Base-by-base conservation (phyloP, 441 rosid genomes). In the Gossypium gossypioides region DNA sequence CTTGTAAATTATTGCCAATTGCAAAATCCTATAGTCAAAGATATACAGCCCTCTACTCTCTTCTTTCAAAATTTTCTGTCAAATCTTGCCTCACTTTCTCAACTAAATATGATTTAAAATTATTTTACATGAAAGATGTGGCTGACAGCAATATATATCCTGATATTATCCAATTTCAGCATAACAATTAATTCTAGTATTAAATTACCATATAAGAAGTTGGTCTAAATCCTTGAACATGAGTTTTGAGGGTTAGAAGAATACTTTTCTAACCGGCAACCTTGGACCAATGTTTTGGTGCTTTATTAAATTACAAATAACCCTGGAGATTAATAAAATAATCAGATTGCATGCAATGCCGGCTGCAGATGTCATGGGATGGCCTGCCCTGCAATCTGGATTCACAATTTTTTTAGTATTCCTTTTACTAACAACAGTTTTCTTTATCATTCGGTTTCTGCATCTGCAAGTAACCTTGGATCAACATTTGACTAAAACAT, bases 201-300 rank as follows among this genome's bases (percentile, higher is more conserved):
- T 60, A 60, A 60, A 15, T 32, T 56, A 22, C 2, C 4, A 7
- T 3, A 15, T 32, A 8, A 34, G 48, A 7, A 15, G 40, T 27
- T 25, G 46, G 46, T 32, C 48, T 15, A 37, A 18, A 40, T 37
- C 16, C 24, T 62, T 40, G 51, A 18, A 25, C 62, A 7, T 10
- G 7, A 25, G 44, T 62, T 62, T 27, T 37, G 52, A 46, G 59
- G 21, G 15, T 16, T 16, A 18, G 21, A 19, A 12, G 42, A 22
- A 68, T 72, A 44, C 12, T 37, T n/a, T 27, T 51, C 16, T 2
- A 18, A 34, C 16, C 75, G 54, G 75, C 77, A 72, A 67, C 46
- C 72, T 21, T 56, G 77, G 52, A 71, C 65, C 42, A 77, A 79
- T 51, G 76, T 29, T 68, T 22, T 44, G 10, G 22, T 48, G n/a